Evolutionary conservation across 2,329 filamentous ascomycete genomes (phyloP).

Genomic region (Gaeumannomyces sp.): DNA sequence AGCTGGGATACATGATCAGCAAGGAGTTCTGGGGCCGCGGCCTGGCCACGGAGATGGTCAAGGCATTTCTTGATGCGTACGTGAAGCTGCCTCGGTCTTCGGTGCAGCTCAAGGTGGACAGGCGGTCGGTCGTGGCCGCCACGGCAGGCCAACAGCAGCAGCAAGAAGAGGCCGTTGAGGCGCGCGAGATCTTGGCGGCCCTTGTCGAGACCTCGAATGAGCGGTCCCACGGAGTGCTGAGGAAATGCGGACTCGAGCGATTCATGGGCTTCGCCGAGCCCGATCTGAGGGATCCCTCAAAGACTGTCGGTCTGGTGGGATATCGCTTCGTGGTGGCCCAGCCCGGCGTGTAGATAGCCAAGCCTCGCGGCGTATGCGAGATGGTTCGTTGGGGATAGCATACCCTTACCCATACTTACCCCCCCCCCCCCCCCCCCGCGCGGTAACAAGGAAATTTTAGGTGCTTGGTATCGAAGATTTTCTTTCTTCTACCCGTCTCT

Average conservation of each 20-base stretch:
- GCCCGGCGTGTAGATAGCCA: neutral
- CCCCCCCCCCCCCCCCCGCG: too few relatives aligned
- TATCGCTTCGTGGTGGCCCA: conserved; percentile 14
- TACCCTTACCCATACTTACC: too few relatives aligned
- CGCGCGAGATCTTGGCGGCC: conserved; percentile 38
- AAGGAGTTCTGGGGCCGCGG: conserved; percentile 49
- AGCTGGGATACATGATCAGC: conserved; percentile 51
- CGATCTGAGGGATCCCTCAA: conserved; percentile 19
- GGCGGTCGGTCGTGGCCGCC: conserved; percentile 25
- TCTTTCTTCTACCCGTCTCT: neutral
- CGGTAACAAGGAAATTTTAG: neutral
- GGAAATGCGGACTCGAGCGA: conserved; percentile 48
- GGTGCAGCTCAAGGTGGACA: conserved; percentile 37
- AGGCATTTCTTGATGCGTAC: conserved; percentile 39
- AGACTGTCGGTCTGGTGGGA: conserved; percentile 16
- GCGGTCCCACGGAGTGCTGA: conserved; percentile 49
- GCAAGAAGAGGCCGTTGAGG: conserved; percentile 19
- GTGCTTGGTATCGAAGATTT: too few relatives aligned
- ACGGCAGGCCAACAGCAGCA: conserved; percentile 8
- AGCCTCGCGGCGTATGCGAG: neutral
- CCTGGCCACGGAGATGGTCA: conserved; percentile 50
- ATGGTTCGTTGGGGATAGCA: too few relatives aligned
- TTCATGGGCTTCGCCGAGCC: conserved; percentile 33
- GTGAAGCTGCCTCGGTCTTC: conserved; percentile 41
- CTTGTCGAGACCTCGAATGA: conserved; percentile 43